A percentile compares a stretch with the other conserved stretches of the same genome.
Evolutionary conservation across 768 basidiomycete genomes (phyloP).

Genomic region (Lactarius hatsudake): DNA sequence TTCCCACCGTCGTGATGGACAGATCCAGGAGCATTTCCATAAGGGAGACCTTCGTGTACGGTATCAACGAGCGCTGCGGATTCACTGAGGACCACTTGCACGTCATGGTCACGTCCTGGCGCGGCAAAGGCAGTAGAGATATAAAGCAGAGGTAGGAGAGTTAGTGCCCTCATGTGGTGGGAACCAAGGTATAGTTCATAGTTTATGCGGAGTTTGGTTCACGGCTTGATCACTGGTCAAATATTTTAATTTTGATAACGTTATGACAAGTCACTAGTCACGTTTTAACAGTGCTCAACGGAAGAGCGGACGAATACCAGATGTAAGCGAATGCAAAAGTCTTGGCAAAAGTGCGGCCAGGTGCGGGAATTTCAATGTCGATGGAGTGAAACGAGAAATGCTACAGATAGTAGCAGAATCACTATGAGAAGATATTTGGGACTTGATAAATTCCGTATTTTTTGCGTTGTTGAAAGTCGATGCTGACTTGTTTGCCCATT

Average conservation of each 20-base stretch:
- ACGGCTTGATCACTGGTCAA: not conserved
- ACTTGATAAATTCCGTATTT: constrained; percentile 24
- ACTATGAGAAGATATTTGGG: constrained; percentile 22
- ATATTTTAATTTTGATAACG: constrained; percentile 22
- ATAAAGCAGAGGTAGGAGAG: constrained; percentile 37
- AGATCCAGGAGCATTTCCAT: constrained; percentile 30
- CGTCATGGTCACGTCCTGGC: constrained; percentile 42
- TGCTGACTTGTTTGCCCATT: constrained; percentile 6
- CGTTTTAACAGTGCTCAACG: not conserved
- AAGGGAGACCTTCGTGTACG: constrained; percentile 16
- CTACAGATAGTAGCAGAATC: no score
- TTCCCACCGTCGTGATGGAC: constrained; percentile 45
- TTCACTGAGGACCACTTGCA: constrained; percentile 44
- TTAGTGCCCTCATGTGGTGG: constrained; percentile 40
- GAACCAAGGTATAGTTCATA: not conserved
- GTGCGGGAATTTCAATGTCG: constrained; percentile 13
- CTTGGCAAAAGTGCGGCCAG: constrained; percentile 1
- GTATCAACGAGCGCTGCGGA: constrained; percentile 26
- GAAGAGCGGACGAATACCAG: constrained; percentile 1
- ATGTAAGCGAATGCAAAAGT: constrained; percentile 17
- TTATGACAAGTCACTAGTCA: not conserved
- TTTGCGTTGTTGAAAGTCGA: constrained; percentile 12
- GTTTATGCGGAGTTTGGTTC: not conserved
- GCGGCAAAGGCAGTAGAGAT: constrained; percentile 39
- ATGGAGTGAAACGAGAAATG: constrained; percentile 21